Evolutionary conservation across 257 asterid species (phyloP).

Genomic region (Solanum arcanum): DNA sequence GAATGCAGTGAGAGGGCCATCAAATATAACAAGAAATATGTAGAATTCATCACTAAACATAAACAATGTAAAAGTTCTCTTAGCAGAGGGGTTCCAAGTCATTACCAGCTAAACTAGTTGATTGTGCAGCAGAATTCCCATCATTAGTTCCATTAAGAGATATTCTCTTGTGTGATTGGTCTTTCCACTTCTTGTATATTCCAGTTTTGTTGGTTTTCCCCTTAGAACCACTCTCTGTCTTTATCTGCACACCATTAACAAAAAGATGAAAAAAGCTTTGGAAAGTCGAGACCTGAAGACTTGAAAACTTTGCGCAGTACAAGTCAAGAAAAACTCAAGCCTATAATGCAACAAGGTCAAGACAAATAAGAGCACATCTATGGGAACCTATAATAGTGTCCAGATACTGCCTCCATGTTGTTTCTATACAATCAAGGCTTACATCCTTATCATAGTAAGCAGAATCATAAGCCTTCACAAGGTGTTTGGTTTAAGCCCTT

Average conservation of each 20-base stretch:
- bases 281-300: background rate
- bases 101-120: conserved; percentile 53
- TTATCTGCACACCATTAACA: conserved; percentile 38
- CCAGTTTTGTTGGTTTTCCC: conserved; percentile 54
- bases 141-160: conserved; percentile 38
- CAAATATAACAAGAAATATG: background rate
- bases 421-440: background rate
- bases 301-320: background rate
- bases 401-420: background rate
- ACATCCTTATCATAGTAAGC: background rate
- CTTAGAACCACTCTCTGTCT: conserved; percentile 84
- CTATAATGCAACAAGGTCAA: background rate
- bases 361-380: background rate
- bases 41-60: background rate
- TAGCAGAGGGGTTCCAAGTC: background rate
- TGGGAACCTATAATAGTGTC: background rate
- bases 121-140: conserved; percentile 30
- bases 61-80: background rate
- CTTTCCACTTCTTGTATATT: conserved; percentile 81
- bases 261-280: background rate
- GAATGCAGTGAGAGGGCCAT: background rate
- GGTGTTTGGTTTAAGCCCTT: background rate
- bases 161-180: conserved; percentile 49
- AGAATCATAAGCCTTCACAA: background rate
- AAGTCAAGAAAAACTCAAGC: background rate